These are phyloP conservation scores for Puccinia polysora DNA, from an alignment of 1,284 basidiomycete genomes.

Conservation along the genomic window DNA sequence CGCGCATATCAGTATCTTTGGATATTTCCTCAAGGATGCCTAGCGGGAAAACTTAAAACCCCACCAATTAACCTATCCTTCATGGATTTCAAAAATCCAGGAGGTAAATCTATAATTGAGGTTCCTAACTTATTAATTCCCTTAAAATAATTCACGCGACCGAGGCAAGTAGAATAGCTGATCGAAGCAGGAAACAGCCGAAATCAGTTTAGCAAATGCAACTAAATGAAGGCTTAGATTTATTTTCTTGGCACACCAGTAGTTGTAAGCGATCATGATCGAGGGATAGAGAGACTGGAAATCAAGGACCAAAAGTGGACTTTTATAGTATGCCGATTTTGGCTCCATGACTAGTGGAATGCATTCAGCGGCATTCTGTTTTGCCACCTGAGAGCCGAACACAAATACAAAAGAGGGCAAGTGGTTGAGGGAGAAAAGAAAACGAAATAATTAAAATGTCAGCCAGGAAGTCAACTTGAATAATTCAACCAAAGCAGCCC, in stretches of 20 bases:
- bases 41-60: slow-evolving; percentile 46
- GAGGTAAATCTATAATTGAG: slow-evolving; percentile 66
- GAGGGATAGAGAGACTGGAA: slow-evolving; percentile 95
- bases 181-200: too few relatives aligned
- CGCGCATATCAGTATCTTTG: too few relatives aligned
- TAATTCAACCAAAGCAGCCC: too few relatives aligned
- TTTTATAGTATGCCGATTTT: slow-evolving; percentile 82
- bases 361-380: slow-evolving; percentile 91
- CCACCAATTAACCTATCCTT: slow-evolving; percentile 70
- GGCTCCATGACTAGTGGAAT: slow-evolving; percentile 94
- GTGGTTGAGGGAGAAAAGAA: slow-evolving; percentile 12
- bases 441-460: slow-evolving; percentile 5
- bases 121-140: slow-evolving; percentile 79
- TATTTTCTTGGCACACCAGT: slow-evolving; percentile 73
- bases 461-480: background rate
- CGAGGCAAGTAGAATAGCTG: slow-evolving; percentile 73
- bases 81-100: slow-evolving; percentile 65
- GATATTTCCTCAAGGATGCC: background rate
- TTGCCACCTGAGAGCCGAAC: slow-evolving; percentile 69
- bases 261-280: slow-evolving; percentile 97
- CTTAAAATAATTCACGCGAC: slow-evolving; percentile 75
- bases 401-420: background rate
- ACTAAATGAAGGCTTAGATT: background rate
- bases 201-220: too few relatives aligned
- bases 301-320: slow-evolving; percentile 85